Evolutionary conservation across 495 filamentous ascomycete genomes (phyloP).

Genomic region (Aspergillus cavernicola): DNA sequence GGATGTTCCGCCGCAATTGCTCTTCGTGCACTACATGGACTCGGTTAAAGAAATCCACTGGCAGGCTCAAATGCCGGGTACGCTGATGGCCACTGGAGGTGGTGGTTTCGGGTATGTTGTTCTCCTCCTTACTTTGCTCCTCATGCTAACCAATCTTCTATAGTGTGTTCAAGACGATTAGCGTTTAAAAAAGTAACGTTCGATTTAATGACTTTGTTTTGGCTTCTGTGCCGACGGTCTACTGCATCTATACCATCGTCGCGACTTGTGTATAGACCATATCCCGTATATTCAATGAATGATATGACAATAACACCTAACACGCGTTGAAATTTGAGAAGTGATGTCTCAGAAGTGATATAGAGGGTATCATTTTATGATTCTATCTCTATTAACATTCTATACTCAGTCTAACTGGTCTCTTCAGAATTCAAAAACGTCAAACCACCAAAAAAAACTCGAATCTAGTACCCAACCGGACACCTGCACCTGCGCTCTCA

Average conservation of each 20-base stretch:
- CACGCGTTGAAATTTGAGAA: not conserved
- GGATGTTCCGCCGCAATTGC: slow-evolving; percentile 87
- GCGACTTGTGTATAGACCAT: not conserved
- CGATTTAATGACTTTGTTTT: slow-evolving; percentile 10
- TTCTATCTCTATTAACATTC: too few relatives aligned
- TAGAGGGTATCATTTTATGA: too few relatives aligned
- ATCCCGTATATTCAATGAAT: not conserved
- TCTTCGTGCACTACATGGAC: slow-evolving; percentile 96
- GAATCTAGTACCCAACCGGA: too few relatives aligned
- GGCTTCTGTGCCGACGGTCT: not conserved
- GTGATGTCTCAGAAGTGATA: too few relatives aligned
- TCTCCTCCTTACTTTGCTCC: not conserved
- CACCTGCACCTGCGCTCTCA: too few relatives aligned
- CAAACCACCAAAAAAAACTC: too few relatives aligned
- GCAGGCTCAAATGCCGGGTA: slow-evolving; percentile 95
- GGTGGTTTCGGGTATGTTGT: slow-evolving; percentile 67
- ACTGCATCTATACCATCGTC: not conserved
- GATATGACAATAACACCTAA: not conserved
- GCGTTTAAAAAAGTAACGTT: slow-evolving; percentile 37
- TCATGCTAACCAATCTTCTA: slow-evolving; percentile 19
- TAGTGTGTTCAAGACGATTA: slow-evolving; percentile 56
- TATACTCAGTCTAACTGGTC: too few relatives aligned
- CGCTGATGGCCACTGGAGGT: slow-evolving; percentile 82
- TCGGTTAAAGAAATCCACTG: slow-evolving; percentile 93
- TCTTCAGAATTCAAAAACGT: too few relatives aligned